A percentile compares a stretch with the other conserved stretches of the same genome.
phyloP scores from a whole-genome alignment of 305 asterid genomes.

The Fraxinus albicans region DNA sequence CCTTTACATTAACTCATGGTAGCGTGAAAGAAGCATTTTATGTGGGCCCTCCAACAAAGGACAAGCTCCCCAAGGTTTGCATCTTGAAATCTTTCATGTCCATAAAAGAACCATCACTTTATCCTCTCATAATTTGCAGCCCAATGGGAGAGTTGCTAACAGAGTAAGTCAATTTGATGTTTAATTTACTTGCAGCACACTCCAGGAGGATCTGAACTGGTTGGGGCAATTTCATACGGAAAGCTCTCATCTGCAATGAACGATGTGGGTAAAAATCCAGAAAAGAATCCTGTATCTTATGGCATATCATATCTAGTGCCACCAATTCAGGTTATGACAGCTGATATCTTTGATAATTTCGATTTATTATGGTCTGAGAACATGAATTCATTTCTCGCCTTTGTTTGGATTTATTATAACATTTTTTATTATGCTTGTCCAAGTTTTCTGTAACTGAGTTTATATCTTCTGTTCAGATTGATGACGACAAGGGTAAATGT shows the following conservation, averaged over 20 bases:
- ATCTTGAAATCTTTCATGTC: constrained; percentile 23
- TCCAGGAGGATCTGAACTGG: constrained; percentile 76
- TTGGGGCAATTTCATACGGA: constrained; percentile 83
- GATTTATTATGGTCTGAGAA: constrained; percentile 4
- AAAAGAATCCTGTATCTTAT: constrained; percentile 69
- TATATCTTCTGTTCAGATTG: constrained; percentile 44
- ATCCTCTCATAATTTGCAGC: constrained; percentile 16
- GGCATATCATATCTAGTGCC: constrained; percentile 73
- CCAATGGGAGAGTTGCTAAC: constrained; percentile 6
- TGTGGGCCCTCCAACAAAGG: constrained; percentile 87
- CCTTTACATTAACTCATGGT: constrained; percentile 28
- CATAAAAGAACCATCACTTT: not conserved
- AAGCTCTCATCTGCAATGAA: constrained; percentile 57
- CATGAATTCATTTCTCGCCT: not conserved
- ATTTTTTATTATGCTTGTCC: constrained; percentile 8
- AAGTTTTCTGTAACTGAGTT: constrained; percentile 19
- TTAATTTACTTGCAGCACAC: constrained; percentile 55
- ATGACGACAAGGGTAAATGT: constrained; percentile 72
- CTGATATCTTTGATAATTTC: constrained; percentile 24
- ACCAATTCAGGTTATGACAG: constrained; percentile 62
- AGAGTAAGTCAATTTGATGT: constrained; percentile 16
- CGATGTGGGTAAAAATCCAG: constrained; percentile 55
- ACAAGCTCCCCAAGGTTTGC: constrained; percentile 90
- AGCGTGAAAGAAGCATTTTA: constrained; percentile 88
- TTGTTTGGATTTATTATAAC: constrained; percentile 18